Percentiles rank a stretch among this genome's conserved stretches.
Conservation (phyloP, 164 flowering plant genomes). For the Tinospora cordifolia region DNA sequence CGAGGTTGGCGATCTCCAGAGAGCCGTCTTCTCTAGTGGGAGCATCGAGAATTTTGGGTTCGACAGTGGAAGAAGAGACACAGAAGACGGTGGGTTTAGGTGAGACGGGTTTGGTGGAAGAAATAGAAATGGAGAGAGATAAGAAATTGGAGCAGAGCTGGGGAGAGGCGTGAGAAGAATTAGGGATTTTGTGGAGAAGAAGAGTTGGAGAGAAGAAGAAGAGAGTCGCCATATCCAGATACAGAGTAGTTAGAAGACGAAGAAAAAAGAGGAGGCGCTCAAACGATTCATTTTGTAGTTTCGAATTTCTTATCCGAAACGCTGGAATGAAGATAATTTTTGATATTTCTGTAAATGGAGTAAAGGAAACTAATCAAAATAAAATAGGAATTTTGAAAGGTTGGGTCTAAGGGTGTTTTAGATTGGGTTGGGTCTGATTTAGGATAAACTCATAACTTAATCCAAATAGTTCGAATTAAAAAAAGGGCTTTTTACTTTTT, state of each 20-base stretch:
- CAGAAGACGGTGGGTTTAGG: slow-evolving; percentile 1
- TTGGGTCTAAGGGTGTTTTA: too few species aligned
- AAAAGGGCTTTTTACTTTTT: too few species aligned
- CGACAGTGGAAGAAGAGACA: slow-evolving; percentile 10
- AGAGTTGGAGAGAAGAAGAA: slow-evolving; percentile 17
- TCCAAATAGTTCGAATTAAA: too few species aligned
- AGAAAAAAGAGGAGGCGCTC: neutral
- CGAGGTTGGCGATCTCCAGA: slow-evolving; percentile 26
- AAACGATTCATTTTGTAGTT: neutral
- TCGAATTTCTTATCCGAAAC: neutral
- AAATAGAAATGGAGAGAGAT: slow-evolving; percentile 16
- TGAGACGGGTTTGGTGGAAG: neutral
- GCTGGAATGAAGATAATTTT: too few species aligned
- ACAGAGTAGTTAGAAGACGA: neutral
- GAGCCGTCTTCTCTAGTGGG: neutral
- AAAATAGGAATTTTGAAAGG: too few species aligned
- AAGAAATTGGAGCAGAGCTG: slow-evolving; percentile 14
- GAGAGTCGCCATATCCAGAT: slow-evolving; percentile 15
- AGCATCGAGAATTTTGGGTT: neutral
- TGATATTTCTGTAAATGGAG: too few species aligned
- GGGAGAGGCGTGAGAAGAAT: slow-evolving; percentile 4
- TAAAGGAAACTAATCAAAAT: too few species aligned
- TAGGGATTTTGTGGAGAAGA: slow-evolving; percentile 14
- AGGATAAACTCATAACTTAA: too few species aligned
- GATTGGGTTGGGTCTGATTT: too few species aligned